Base-by-base conservation (phyloP, 805 yeast species). In the Candida orba region DNA sequence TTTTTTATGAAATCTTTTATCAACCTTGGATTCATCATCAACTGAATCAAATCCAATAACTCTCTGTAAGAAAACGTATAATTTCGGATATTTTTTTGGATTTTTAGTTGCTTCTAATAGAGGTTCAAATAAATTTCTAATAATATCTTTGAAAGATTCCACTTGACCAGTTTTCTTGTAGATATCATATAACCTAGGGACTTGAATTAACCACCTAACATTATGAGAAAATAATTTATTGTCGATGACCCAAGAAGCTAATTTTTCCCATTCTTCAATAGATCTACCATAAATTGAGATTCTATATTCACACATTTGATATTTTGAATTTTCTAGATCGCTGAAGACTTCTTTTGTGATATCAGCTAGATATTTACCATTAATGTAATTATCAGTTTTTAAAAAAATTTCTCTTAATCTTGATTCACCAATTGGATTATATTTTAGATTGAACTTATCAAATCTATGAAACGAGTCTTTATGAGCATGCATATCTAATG, bases 401-500 rank as follows among this genome's bases (percentile, higher is more conserved):
- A 93, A 69, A 63, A 93, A 93, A 43, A 93, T 93, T 63, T 93
- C 99, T 65, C 99, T 79, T 63, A 93, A 69, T 63, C 99, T 81
- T 18, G 99, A 93, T 67, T 93, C 99, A 27, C 99, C 99, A 54
- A 93, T 84, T 18, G 99, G 99, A 60, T 93, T 93, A 68, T 93
- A 93, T 63, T 93, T 95, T 67, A 93, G 73, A 63, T 93, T 93
- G 74, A 93, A 93, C 66, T 93, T 93, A 66, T 93, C 99, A 60
- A 93, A 93, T 56, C 99, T 76, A 65, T 93, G 99, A 75, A 93
- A 93, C 1, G 98, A 85, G 58, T 93, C 99, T 51, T 90, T 85
- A 64, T 93, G 99, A 6, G 99, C 99, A 65, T 93, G 99, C 99
- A 93, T 93, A 65, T 93, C 99, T 52, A 93, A 73, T 2, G 99